Base-by-base conservation (phyloP, 2,329 filamentous ascomycete species). In the Colletotrichum incanum region DNA sequence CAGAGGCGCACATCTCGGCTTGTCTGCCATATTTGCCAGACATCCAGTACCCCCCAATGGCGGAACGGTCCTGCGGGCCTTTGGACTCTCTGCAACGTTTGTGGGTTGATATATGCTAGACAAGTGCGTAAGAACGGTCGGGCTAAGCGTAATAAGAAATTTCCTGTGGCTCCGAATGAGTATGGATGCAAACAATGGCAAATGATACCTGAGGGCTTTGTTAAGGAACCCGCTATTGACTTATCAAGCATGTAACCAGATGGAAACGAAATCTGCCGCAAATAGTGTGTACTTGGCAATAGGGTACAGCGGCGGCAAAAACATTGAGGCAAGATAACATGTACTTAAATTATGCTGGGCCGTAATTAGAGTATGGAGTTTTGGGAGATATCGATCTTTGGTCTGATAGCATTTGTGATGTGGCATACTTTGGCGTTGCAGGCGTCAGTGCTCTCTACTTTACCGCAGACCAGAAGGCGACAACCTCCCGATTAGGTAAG, bases 1-100 rank as follows among this genome's bases (percentile, higher is more conserved):
- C 20, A 23, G 20, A 61, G 7, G 8, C 43, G 12, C 31, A 9
- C 45, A 3, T 3, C 31, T 18, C 18, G 14, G 18, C 43, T 23
- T 20, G 11, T 45, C 20, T 61, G 58, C 58, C 58, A 61, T 18
- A 5, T 8, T 6, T 61, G 58, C 28, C 58, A 26, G 18, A 23
- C 28, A 14, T 49, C 58, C 11, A 49, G 28, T 28, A 61, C 58
- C 26, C 58, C 58, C 1, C 11, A 49, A 31, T 37, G 58, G 58
- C 43, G 58, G 12, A n/a, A 61, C 28, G 58, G 58, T 5, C 58
- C 58, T 5, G 26, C 28, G 12, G 58, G 58, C 28, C 41, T 45
- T 12, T 61, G 58, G 58, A 49, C 58, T 1, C 58, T 61, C 1
- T 61, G 58, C 26, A 61, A 61, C 16, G 58, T 49, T 8, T 61